phyloP scores from a whole-genome alignment of 345 rosid genomes.

The Gossypium raimondii region DNA sequence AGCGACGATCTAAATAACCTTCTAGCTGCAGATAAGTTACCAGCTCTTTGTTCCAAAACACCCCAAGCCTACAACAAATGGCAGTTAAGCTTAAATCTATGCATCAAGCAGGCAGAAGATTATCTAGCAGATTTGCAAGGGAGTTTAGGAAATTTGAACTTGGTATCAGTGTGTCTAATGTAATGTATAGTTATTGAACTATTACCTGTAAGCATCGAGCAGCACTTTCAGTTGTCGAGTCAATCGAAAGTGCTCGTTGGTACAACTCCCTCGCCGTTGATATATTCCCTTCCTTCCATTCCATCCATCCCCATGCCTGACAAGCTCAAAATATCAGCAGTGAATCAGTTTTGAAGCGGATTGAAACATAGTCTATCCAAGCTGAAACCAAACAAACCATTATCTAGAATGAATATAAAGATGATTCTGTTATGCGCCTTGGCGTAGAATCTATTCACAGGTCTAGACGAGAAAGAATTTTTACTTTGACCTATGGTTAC shows the following conservation, averaged over 20 bases:
- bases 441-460: too few relatives aligned
- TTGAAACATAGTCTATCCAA: background rate
- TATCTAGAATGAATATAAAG: background rate
- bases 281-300: constrained; percentile 95
- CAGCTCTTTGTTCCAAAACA: constrained; percentile 83
- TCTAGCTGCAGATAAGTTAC: constrained; percentile 82
- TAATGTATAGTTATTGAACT: background rate
- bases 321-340: constrained; percentile 22
- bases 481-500: too few relatives aligned
- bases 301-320: constrained; percentile 99
- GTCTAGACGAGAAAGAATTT: too few relatives aligned
- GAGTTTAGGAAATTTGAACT: background rate
- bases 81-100: background rate
- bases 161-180: background rate
- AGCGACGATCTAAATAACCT: constrained; percentile 83
- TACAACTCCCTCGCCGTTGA: constrained; percentile 73
- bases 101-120: background rate
- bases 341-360: background rate
- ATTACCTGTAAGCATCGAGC: constrained; percentile 88
- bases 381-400: background rate
- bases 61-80: constrained; percentile 76
- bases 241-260: constrained; percentile 70
- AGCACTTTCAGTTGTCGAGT: constrained; percentile 77
- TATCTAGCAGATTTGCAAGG: background rate
- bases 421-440: background rate